Conservation (phyloP, 495 filamentous ascomycete species). For the Tuber microsphaerosporum region DNA sequence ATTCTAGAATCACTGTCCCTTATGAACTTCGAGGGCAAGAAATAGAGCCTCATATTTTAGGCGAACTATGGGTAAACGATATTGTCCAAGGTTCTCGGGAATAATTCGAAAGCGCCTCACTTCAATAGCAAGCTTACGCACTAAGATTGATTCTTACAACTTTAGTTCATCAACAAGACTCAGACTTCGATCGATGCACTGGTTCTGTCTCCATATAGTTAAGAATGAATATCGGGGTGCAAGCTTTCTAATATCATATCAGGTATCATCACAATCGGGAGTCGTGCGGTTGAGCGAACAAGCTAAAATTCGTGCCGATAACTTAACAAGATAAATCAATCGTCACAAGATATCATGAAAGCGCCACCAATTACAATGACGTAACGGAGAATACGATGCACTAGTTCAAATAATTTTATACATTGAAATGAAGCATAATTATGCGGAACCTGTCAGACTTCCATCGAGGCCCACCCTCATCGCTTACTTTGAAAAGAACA, state of each 20-base stretch:
- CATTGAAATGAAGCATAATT: background rate
- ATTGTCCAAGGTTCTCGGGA: no score
- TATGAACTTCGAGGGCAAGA: no score
- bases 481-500: slow-evolving; percentile 42
- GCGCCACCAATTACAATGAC: background rate
- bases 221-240: background rate
- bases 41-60: no score
- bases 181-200: background rate
- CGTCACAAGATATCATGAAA: background rate
- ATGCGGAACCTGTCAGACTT: slow-evolving; percentile 54
- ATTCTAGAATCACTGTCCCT: no score
- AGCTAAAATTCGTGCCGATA: background rate
- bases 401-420: background rate
- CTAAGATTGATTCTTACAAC: no score
- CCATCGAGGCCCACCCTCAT: slow-evolving; percentile 55
- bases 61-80: no score
- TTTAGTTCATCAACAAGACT: background rate
- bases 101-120: no score
- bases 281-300: background rate
- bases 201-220: background rate
- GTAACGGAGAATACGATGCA: background rate
- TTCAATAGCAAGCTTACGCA: background rate
- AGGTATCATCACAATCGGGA: background rate
- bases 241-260: background rate
- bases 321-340: no score